Base-by-base conservation (phyloP, 129 eudicot genomes). In the Pseudognaphalium luteoalbum region DNA sequence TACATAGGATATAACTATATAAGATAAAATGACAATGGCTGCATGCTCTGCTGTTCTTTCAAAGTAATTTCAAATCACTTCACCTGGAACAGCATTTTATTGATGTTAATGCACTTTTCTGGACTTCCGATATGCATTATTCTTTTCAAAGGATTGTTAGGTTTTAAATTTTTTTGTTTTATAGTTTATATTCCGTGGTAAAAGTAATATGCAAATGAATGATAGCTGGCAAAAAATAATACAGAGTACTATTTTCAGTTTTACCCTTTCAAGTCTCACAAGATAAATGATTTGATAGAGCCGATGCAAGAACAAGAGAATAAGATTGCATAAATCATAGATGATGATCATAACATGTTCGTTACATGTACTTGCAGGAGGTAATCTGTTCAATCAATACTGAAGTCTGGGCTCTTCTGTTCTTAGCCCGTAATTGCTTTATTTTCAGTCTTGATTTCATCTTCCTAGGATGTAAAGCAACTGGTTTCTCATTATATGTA, bases 291-390 rank as follows among this genome's bases (percentile, higher is more conserved):
- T 20, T 60, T 60, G 66, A 4, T 20, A 20, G 30, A 58, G 9
- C 28, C 1, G 4, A 60, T 22, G 30, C 66, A 60, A 10, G 15
- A 29, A 20, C 6, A 22, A 60, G 66, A 22, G 30, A 11, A 60
- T 10, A 44, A 4, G 3, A 11, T 22, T 60, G n/a, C 17, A 10
- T 60, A 17, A 25, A 14, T 22, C 5, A 15, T 60, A 25, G 17
- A 59, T 8, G 65, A 60, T 60, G 66, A 14, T 60, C 17, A 60
- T 60, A 60, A 60, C 35, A 15, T 25, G 17, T 22, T 60, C 10
- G 32, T 60, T 60, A 21, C 66, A 22, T 60, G 34, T 60, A 60
- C 66, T 30, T 25, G 66, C 66, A 25, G 66, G 66, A 60, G 66
- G n/a, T 60, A 22, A 60, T 60, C 6, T 10, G 32, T 25, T 14